Evolutionary conservation across 2,329 filamentous ascomycete genomes (phyloP).

Genomic region (Nannizzia gypsea): DNA sequence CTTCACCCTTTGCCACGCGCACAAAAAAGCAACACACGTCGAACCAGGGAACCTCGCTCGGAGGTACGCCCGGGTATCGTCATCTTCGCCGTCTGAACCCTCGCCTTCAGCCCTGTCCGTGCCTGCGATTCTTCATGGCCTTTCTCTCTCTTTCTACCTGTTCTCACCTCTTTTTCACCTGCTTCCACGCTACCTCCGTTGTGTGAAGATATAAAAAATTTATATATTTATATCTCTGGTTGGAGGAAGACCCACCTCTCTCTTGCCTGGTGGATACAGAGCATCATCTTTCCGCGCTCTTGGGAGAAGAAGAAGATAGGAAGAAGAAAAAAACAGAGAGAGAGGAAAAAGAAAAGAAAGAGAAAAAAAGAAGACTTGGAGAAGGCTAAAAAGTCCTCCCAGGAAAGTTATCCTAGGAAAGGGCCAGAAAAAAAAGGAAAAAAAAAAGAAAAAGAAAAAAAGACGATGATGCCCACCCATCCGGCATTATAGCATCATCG

Average conservation of each 20-base stretch:
- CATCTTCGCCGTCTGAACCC: neutral
- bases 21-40: neutral
- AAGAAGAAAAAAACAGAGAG: neutral
- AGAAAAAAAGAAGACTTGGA: neutral
- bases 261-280: constrained; percentile 8
- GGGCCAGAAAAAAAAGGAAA: too few species aligned
- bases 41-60: neutral
- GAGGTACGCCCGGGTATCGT: neutral
- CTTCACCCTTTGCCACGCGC: neutral
- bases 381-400: neutral
- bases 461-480: neutral
- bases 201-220: constrained; percentile 2
- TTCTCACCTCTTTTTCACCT: neutral
- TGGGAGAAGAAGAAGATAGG: constrained; percentile 1
- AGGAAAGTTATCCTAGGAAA: neutral
- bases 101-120: neutral
- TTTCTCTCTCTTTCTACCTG: neutral
- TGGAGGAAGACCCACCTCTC: constrained; percentile 9
- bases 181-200: neutral
- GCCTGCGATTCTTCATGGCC: neutral
- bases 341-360: neutral
- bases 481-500: neutral
- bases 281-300: constrained; percentile 8
- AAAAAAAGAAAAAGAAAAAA: too few species aligned
- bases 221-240: neutral